phyloP scores from a whole-genome alignment of 192 early-diverging fungal genomes.

The Coemansia sp. region DNA sequence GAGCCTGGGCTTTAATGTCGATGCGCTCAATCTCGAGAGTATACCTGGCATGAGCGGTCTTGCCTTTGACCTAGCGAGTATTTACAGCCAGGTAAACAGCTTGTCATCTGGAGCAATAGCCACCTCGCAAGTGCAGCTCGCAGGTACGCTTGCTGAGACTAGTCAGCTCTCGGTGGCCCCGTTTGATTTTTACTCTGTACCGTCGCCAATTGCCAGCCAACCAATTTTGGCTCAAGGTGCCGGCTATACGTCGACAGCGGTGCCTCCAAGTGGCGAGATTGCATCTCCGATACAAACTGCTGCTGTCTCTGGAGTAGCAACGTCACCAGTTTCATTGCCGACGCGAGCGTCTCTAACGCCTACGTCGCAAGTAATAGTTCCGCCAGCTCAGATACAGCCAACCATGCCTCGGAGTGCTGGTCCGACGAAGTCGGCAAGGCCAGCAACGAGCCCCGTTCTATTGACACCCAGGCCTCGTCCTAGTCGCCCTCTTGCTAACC shows the following conservation, averaged over 20 bases:
- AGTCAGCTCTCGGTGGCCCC: background rate
- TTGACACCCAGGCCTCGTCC: constrained; percentile 4
- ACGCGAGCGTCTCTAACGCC: background rate
- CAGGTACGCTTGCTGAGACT: background rate
- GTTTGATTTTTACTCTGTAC: background rate
- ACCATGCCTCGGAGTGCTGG: background rate
- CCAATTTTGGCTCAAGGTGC: background rate
- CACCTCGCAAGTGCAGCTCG: too few relatives aligned
- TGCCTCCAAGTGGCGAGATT: background rate
- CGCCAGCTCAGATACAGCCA: background rate
- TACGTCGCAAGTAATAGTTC: too few relatives aligned
- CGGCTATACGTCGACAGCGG: background rate
- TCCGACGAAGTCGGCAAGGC: background rate
- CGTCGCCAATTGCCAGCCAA: background rate
- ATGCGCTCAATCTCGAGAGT: constrained; percentile 40
- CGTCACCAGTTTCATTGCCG: background rate
- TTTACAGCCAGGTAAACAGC: constrained; percentile 42
- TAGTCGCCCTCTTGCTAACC: background rate
- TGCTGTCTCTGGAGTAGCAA: background rate
- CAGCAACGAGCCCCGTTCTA: constrained; percentile 3
- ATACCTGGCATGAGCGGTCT: constrained; percentile 26
- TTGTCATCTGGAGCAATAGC: background rate
- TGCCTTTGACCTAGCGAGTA: constrained; percentile 44
- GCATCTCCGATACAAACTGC: background rate
- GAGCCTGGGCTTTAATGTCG: constrained; percentile 51